Base-by-base conservation (phyloP, 345 rosid genomes). In the Xanthoceras sorbifolium region DNA sequence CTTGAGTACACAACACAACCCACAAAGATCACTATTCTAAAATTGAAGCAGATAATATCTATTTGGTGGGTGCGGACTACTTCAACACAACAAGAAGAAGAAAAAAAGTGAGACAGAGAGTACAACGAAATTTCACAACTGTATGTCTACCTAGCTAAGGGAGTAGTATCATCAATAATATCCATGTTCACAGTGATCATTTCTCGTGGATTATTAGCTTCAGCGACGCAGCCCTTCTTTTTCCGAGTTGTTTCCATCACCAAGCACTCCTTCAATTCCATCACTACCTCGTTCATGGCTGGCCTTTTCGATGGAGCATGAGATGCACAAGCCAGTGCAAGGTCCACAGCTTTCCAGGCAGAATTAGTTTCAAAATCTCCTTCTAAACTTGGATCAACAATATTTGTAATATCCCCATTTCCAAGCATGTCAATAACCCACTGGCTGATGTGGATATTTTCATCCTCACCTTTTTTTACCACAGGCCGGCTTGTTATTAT, bases 271-370 rank as follows among this genome's bases (percentile, higher is more conserved):
- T 84, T 79, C 12, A 84, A 32, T 38, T 79, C 87, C 9, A 71
- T 79, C 52, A 79, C 77, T 17, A 81, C 87, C 29, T 79, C 74
- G 55, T 76, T 73, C 79, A 84, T 81, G 52, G 80, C 76, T 72
- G 84, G 87, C 63, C 87, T 84, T 69, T 70, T 66, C 22, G 62
- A 8, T 28, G 82, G 69, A 50, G 76, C 67, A 20, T 78, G 81
- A 17, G 75, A 69, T 40, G 74, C 69, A 74, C 89, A 88, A 11
- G 79, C 76, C 84, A 87, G 81, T 60, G 86, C 92, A 54, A 84
- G 17, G 72, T 85, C 87, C 31, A 82, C 79, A 22, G 76, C 83
- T 85, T 85, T 86, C 85, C 87, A 77, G 1, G 72, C 86, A 17
- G 86, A 87, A 26, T 81, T 73, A 29, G 73, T 9, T 67, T 78